Base-by-base conservation (phyloP, 2,329 filamentous ascomycete genomes). In the Aspergillus puulaauensis region DNA sequence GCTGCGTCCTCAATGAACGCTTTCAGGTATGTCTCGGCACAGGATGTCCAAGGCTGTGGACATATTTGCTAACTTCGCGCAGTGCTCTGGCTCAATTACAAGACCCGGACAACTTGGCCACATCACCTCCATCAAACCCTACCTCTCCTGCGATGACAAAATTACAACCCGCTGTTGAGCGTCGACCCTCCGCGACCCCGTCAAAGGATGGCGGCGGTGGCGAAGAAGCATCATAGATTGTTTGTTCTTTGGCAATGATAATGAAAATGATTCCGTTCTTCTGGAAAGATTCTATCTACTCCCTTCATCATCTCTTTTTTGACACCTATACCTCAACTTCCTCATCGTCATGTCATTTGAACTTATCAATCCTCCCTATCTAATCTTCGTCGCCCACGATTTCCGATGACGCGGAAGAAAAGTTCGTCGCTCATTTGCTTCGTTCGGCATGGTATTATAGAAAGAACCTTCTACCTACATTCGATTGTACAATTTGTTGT, bases 1-100 rank as follows among this genome's bases (percentile, higher is more conserved):
- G 84, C 83, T 68, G 83, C 84, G 53, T 88, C 86, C 59, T 90
- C 90, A 70, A 86, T 88, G 66, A 99, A 99, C 81, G 89, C 93
- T 67, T 99, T 96, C 81, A 93, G 91, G 93, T 97, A 86, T 83
- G 89, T 66, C 61, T 47, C 59, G 37, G 27, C 21, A 44, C 44
- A 23, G 24, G 51, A 24, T 58, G 45, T 27, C 2, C n/a, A n/a
- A 35, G 6, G 8, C 2, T 7, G 21, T 39, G 21, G n/a, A 3
- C 17, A 33, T 11, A 15, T 8, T 47, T 61, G 52, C 63, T 61
- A 54, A 65, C 51, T 62, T 24, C 40, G 44, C 52, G 8, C 58
- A 81, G 79, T 71, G 78, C 79, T 58, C 71, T 82, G 49, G 79
- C 79, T 60, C 68, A 66, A 60, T 72, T 81, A 63, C 78, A 80